A percentile compares a stretch with the other conserved stretches of the same genome.
phyloP scores from a whole-genome alignment of 2,329 filamentous ascomycete genomes.

The Colletotrichum graminicola region DNA sequence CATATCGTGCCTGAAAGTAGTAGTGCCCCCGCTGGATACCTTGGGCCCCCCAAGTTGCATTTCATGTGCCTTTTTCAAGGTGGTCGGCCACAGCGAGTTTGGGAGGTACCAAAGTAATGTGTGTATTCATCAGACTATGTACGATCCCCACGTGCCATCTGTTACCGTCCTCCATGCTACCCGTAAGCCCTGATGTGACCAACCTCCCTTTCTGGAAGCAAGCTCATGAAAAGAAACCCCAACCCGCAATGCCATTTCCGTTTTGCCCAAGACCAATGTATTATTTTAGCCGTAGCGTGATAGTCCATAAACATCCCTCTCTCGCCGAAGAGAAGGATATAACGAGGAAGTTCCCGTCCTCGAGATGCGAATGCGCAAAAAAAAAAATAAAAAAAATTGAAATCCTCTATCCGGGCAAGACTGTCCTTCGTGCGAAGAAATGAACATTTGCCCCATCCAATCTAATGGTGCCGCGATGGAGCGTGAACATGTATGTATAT shows the following conservation, averaged over 20 bases:
- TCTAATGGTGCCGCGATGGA: not conserved
- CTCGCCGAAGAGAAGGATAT: not conserved
- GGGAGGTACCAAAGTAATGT: not conserved
- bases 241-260: not conserved
- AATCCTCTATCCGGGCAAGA: not conserved
- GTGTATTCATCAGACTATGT: conserved; percentile 2
- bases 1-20: not conserved
- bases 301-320: not conserved
- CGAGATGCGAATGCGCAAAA: not conserved
- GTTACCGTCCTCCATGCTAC: not conserved
- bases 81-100: not conserved
- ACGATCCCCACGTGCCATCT: not conserved
- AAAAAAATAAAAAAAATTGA: not conserved
- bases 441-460: not conserved
- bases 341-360: not conserved
- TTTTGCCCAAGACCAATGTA: not conserved
- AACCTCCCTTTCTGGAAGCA: not conserved
- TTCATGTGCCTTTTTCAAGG: not conserved
- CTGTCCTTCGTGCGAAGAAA: not conserved
- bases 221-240: not conserved
- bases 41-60: too few species aligned
- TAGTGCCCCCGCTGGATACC: not conserved
- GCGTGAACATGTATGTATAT: not conserved
- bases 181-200: not conserved
- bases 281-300: not conserved